Evolutionary conservation across 805 yeast genomes (phyloP), one percentile per base, ranked within the genome.

Genomic region (Kluyveromyces nonfermentans): DNA sequence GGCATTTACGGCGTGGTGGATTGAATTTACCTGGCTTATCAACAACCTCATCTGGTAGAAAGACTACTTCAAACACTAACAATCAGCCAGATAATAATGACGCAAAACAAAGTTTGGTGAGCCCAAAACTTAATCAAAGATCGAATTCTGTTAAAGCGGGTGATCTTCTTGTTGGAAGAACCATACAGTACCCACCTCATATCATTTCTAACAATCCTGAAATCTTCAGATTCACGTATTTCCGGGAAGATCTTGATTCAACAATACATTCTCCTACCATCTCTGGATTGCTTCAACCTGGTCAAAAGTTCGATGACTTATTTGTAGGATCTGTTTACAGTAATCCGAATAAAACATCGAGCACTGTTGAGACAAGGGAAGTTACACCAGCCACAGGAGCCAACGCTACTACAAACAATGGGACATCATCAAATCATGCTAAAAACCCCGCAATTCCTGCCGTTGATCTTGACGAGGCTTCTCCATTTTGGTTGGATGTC

Each of bases 401-500:
- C 14, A 32, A 19, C 7, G 41, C 42, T 33, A 37, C 41, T 9
- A 21, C 48, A 17, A 19, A 19, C 21, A 38, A 28, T 18, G 20
- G 17, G 2, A 30, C 41, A 28, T 16, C 15, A 7, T 38, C 41
- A 5, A 38, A 21, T 17, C 30, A 31, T 15, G 46, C 42, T 7
- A 45, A 41, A 37, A 32, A 19, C 8, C 14, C 35, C 12, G 33
- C 53, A 44, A 9, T 46, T 45, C 38, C 55, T 18, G 44, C 47
- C 18, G 35, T 51, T 30, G 47, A 47, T 7, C 43, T 45, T 9
- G 63, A 59, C 10, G 75, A 72, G 18, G 70, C 69, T 7, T 69
- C 78, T 2, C 89, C 95, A 15, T 88, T 90, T 71, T 90, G 98
- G 98, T 71, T 90, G 9, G 97, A 90, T 62, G 84, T 90, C 10